Conservation (phyloP, 106 monocot genomes). For the Narthecium ossifragum region DNA sequence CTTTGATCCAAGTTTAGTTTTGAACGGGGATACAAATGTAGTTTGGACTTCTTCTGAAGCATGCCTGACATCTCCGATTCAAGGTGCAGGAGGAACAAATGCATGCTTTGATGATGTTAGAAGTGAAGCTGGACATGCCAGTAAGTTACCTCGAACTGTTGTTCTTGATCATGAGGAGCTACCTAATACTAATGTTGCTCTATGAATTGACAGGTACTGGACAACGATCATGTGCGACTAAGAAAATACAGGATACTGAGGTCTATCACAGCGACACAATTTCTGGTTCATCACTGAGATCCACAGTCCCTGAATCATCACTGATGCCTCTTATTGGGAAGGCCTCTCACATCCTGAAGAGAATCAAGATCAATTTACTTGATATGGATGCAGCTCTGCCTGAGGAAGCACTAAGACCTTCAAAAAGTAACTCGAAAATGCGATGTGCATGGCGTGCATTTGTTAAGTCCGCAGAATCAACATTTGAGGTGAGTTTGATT, state of each 20-base stretch:
- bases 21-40: constrained; percentile 12
- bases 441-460: constrained; percentile 85
- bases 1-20: constrained; percentile 28
- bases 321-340: constrained; percentile 58
- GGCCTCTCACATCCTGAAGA: constrained; percentile 51
- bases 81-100: constrained; percentile 1
- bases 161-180: constrained; percentile 12
- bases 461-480: constrained; percentile 76
- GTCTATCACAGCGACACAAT: constrained; percentile 21
- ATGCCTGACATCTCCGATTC: not conserved
- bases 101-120: not conserved
- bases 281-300: constrained; percentile 39
- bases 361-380: constrained; percentile 76
- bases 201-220: not conserved
- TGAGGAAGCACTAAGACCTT: constrained; percentile 54
- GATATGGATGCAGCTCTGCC: constrained; percentile 91
- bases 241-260: constrained; percentile 8
- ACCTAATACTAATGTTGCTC: constrained; percentile 4
- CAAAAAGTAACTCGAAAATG: constrained; percentile 27
- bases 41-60: constrained; percentile 10
- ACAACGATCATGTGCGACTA: constrained; percentile 13
- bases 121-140: not conserved
- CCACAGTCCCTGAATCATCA: constrained; percentile 55
- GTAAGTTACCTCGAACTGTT: constrained; percentile 7
- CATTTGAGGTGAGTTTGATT: constrained; percentile 54